Evolutionary conservation across 352 stramenopile species (phyloP).

Genomic region (Phytophthora quininea): DNA sequence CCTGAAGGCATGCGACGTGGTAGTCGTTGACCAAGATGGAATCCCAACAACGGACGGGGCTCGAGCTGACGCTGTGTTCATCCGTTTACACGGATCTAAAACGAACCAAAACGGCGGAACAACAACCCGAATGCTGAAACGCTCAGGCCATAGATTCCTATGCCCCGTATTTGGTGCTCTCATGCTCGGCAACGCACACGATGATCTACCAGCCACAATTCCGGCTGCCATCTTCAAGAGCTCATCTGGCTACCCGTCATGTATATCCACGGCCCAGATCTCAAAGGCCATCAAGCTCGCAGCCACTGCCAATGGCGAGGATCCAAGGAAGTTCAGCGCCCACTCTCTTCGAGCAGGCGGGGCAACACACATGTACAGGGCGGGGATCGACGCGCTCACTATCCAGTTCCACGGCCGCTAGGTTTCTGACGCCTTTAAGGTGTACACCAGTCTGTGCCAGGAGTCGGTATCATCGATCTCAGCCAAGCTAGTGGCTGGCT

Average conservation of each 20-base stretch:
- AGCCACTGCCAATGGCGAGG: neutral
- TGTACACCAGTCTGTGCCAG: conserved; percentile 5
- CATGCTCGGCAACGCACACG: neutral
- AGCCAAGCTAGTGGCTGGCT: too few species aligned
- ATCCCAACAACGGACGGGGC: neutral
- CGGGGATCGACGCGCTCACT: conserved; percentile 4
- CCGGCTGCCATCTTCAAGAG: conserved; percentile 3
- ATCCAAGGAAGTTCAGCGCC: neutral
- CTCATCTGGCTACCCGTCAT: neutral
- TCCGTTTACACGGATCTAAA: conserved; percentile 3
- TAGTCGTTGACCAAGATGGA: neutral
- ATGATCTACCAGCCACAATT: neutral
- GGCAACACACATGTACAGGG: conserved; percentile 5
- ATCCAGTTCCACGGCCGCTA: conserved; percentile 19
- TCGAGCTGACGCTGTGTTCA: neutral
- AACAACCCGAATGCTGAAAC: conserved; percentile 5
- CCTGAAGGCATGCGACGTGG: neutral
- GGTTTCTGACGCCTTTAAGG: conserved; percentile 16
- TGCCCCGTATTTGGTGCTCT: conserved; percentile 7
- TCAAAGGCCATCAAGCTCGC: neutral
- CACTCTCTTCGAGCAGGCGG: conserved; percentile 12
- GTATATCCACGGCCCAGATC: neutral
- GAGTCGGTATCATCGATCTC: too few species aligned
- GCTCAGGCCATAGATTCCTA: neutral
- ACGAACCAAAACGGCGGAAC: conserved; percentile 6